Conservation (phyloP, 106 monocot species). For the Dendrobium huoshanense region DNA sequence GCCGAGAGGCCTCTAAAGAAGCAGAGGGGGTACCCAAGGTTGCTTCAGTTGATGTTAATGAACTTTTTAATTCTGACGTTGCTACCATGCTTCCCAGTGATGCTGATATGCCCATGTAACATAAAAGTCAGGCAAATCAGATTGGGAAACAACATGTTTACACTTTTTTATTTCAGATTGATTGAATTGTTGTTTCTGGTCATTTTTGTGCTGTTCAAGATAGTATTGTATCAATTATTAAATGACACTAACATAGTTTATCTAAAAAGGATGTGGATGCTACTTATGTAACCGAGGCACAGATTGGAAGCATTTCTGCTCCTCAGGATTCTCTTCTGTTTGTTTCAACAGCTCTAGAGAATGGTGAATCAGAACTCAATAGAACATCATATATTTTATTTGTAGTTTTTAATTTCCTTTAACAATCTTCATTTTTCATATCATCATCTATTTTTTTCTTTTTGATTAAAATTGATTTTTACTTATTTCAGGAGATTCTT, state of each 20-base stretch:
- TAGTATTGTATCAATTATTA: background rate
- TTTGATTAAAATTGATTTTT: too few species aligned
- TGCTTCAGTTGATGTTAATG: background rate
- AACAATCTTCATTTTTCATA: background rate
- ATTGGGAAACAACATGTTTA: background rate
- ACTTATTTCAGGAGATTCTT: constrained; percentile 9
- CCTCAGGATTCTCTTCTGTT: constrained; percentile 11
- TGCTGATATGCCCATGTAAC: background rate
- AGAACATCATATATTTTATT: background rate
- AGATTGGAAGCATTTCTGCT: constrained; percentile 2
- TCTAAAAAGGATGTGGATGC: constrained; percentile 7
- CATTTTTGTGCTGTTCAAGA: background rate
- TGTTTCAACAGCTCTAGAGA: constrained; percentile 11
- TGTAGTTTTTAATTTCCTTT: background rate
- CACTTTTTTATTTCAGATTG: background rate
- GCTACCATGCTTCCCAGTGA: background rate
- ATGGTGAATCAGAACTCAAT: background rate
- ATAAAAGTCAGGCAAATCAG: constrained; percentile 14
- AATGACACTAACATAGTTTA: background rate
- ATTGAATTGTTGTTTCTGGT: background rate
- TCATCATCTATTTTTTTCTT: too few species aligned
- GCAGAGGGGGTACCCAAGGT: constrained; percentile 1
- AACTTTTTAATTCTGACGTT: background rate
- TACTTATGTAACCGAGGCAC: background rate
- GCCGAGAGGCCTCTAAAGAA: background rate